Conservation (phyloP, 164 flowering plant species). For the Houttuynia cordata region DNA sequence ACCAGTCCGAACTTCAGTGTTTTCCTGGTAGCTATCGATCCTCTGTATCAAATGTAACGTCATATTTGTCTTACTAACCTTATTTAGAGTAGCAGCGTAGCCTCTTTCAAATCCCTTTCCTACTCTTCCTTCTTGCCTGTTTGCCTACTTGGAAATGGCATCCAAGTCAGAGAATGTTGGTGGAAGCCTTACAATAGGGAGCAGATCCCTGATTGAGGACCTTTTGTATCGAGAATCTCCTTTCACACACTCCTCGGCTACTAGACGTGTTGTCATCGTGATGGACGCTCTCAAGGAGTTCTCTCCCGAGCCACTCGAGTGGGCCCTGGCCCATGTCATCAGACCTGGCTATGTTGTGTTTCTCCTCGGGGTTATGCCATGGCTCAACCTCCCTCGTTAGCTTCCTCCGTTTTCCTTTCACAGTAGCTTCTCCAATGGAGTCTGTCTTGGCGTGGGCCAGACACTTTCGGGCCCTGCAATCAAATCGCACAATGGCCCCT, state of each 20-base stretch:
- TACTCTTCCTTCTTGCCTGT: background rate
- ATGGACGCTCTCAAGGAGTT: slow-evolving; percentile 35
- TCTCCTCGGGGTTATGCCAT: slow-evolving; percentile 45
- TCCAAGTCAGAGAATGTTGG: background rate
- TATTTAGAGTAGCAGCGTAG: background rate
- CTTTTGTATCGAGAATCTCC: slow-evolving; percentile 9
- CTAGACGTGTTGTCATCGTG: slow-evolving; percentile 28
- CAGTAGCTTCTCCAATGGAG: background rate
- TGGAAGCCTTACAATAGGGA: background rate
- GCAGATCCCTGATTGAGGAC: slow-evolving; percentile 5
- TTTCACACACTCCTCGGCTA: background rate
- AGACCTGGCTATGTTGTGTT: slow-evolving; percentile 21
- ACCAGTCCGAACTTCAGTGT: background rate
- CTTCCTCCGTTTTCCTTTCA: too few relatives aligned
- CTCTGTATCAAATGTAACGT: background rate
- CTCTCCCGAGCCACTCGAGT: slow-evolving; percentile 21
- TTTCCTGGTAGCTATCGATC: background rate
- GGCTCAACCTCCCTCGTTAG: slow-evolving; percentile 44
- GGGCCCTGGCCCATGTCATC: slow-evolving; percentile 30
- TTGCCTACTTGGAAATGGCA: background rate
- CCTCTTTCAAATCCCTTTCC: background rate
- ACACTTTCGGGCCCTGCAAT: too few relatives aligned
- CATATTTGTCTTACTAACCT: background rate
- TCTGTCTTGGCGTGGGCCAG: too few relatives aligned
- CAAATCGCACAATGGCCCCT: too few relatives aligned